Percentiles rank a stretch among this genome's conserved stretches.
These are phyloP conservation scores for Stephania yunnanensis DNA, from an alignment of 164 flowering plant species.

Conservation along the genomic window DNA sequence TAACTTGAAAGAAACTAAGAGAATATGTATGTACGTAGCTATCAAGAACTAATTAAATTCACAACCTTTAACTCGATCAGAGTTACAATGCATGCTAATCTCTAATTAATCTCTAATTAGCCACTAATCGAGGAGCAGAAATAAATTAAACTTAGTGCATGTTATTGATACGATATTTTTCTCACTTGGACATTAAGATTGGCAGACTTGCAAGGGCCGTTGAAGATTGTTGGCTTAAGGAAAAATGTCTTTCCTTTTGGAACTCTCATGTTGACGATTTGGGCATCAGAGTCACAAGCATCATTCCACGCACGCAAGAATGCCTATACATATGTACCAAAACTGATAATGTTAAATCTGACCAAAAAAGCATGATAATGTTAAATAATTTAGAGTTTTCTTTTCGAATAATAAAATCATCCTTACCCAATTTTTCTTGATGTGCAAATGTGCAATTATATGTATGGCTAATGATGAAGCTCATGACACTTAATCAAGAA, in stretches of 20 bases:
- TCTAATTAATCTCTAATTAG: no score
- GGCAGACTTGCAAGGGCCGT: constrained; percentile 1
- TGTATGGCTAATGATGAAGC: no score
- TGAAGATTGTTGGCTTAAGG: neutral
- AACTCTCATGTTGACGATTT: neutral
- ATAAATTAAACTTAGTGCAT: neutral
- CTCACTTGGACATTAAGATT: neutral
- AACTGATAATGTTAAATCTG: neutral
- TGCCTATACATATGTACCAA: neutral
- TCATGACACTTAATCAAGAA: neutral
- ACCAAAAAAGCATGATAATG: neutral
- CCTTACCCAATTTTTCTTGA: neutral
- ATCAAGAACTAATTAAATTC: neutral
- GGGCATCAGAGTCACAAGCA: neutral
- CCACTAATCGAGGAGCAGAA: neutral
- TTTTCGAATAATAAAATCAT: no score
- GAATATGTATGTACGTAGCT: no score
- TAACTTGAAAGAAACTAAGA: neutral
- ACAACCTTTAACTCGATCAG: no score
- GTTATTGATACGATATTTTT: neutral
- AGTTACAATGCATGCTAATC: no score
- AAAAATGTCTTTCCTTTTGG: neutral
- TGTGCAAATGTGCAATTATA: no score
- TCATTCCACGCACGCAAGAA: constrained; percentile 1
- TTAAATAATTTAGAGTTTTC: neutral